A percentile compares a stretch with the other conserved stretches of the same genome.
Conservation (phyloP, 2,329 filamentous ascomycete genomes). For the Pseudocercospora ulei region DNA sequence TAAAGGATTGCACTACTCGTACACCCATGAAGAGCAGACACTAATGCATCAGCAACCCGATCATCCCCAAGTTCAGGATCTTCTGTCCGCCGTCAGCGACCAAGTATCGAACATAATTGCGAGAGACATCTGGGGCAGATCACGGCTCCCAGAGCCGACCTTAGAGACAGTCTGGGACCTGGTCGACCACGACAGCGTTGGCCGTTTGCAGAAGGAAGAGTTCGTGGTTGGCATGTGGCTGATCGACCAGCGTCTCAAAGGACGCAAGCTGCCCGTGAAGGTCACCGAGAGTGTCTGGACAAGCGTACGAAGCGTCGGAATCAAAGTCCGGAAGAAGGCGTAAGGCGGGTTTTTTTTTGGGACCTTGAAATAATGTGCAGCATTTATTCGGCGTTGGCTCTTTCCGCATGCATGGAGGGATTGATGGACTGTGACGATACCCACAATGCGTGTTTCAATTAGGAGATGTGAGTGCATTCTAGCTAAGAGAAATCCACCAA, state of each 20-base stretch:
- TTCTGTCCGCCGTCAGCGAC: constrained; percentile 15
- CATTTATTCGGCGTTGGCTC: constrained; percentile 1
- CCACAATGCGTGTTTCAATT: neutral
- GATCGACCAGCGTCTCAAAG: constrained; percentile 69
- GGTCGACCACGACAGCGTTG: constrained; percentile 51
- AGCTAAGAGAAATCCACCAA: constrained; percentile 18
- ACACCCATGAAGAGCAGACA: constrained; percentile 22
- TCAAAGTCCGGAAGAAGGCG: constrained; percentile 29
- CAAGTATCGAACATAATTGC: constrained; percentile 58
- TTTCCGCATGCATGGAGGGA: neutral
- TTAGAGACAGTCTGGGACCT: constrained; percentile 69
- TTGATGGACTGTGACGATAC: constrained; percentile 1
- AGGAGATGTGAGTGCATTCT: no score
- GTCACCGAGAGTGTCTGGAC: constrained; percentile 68
- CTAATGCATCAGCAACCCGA: constrained; percentile 10
- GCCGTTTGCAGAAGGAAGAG: constrained; percentile 55
- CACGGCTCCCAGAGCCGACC: constrained; percentile 56
- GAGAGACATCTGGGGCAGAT: constrained; percentile 65
- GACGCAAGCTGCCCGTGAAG: constrained; percentile 62
- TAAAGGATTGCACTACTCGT: constrained; percentile 46
- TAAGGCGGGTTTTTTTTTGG: neutral
- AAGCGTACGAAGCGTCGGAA: constrained; percentile 48
- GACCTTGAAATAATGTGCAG: neutral
- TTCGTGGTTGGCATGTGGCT: constrained; percentile 80
- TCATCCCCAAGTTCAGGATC: constrained; percentile 11